These are phyloP conservation scores for Pythium phragmitis DNA, from an alignment of 352 stramenopile species.

Conservation along the genomic window DNA sequence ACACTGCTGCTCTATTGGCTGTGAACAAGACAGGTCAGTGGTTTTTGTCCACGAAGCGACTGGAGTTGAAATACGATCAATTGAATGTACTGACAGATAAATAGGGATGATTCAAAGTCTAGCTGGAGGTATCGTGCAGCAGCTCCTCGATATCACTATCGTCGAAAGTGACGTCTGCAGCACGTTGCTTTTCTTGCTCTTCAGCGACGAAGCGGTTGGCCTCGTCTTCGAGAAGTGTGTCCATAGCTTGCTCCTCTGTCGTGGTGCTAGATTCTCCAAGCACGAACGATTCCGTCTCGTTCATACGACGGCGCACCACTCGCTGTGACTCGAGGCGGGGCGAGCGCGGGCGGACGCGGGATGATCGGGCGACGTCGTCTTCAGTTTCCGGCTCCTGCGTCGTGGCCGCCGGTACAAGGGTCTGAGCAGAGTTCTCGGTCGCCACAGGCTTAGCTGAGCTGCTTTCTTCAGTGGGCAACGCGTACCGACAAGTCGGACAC, in stretches of 20 bases:
- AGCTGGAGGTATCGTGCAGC: slow-evolving; percentile 36
- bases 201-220: slow-evolving; percentile 56
- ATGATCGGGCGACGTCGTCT: slow-evolving; percentile 14
- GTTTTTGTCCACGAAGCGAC: too few species aligned
- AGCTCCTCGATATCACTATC: slow-evolving; percentile 68
- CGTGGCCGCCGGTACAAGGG: slow-evolving; percentile 18
- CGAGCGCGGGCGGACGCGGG: slow-evolving; percentile 24
- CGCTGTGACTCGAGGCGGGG: slow-evolving; percentile 21
- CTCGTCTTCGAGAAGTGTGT: slow-evolving; percentile 64
- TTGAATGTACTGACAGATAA: slow-evolving; percentile 6
- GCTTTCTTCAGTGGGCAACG: slow-evolving; percentile 52
- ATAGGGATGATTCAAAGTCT: slow-evolving; percentile 6
- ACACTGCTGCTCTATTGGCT: too few species aligned
- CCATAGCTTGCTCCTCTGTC: slow-evolving; percentile 39
- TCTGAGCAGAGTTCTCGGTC: slow-evolving; percentile 14
- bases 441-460: slow-evolving; percentile 13
- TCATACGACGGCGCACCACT: slow-evolving; percentile 57
- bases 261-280: slow-evolving; percentile 21
- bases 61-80: background rate
- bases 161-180: slow-evolving; percentile 46
- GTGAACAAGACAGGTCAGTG: too few species aligned
- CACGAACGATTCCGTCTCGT: slow-evolving; percentile 24
- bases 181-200: slow-evolving; percentile 37
- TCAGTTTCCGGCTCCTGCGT: slow-evolving; percentile 28
- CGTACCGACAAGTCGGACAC: slow-evolving; percentile 70